Evolutionary conservation across 2,329 filamentous ascomycete genomes (phyloP).

Genomic region (Alternaria metachromatica): DNA sequence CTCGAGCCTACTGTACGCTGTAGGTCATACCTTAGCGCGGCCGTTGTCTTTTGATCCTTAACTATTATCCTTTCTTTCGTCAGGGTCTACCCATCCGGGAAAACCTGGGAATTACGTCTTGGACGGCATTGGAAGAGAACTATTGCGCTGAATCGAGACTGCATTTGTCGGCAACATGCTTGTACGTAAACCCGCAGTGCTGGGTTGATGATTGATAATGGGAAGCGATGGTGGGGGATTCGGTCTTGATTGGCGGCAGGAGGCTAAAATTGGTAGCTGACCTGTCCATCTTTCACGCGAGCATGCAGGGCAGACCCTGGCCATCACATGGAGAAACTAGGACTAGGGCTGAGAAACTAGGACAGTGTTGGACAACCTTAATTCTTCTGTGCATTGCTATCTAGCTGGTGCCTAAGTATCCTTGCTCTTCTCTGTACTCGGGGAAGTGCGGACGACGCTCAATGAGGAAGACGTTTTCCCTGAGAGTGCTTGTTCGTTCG

Average conservation of each 20-base stretch:
- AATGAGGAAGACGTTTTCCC: neutral
- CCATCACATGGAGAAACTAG: conserved; percentile 9
- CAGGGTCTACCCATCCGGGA: neutral
- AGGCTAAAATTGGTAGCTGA: conserved; percentile 11
- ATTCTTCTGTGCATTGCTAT: conserved; percentile 11
- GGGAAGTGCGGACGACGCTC: neutral
- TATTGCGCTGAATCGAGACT: neutral
- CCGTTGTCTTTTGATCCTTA: neutral
- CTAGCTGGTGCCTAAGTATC: conserved; percentile 5
- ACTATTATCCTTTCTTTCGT: neutral
- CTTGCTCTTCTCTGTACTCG: neutral
- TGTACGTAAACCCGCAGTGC: conserved; percentile 18
- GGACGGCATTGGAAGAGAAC: neutral
- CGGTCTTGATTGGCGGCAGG: conserved; percentile 1
- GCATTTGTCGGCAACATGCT: conserved; percentile 4
- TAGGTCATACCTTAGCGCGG: conserved; percentile 8
- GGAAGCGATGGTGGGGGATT: conserved; percentile 1
- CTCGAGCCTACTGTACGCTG: neutral
- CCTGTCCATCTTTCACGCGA: conserved; percentile 8
- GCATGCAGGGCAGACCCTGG: conserved; percentile 10
- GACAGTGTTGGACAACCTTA: conserved; percentile 6
- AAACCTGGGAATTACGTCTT: neutral
- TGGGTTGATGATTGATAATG: conserved; percentile 4
- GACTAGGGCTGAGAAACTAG: conserved; percentile 13
- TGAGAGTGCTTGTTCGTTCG: neutral